These are phyloP conservation scores for Rhynchospora pubera DNA, from an alignment of 176 grass and related monocot species.

Conservation along the genomic window DNA sequence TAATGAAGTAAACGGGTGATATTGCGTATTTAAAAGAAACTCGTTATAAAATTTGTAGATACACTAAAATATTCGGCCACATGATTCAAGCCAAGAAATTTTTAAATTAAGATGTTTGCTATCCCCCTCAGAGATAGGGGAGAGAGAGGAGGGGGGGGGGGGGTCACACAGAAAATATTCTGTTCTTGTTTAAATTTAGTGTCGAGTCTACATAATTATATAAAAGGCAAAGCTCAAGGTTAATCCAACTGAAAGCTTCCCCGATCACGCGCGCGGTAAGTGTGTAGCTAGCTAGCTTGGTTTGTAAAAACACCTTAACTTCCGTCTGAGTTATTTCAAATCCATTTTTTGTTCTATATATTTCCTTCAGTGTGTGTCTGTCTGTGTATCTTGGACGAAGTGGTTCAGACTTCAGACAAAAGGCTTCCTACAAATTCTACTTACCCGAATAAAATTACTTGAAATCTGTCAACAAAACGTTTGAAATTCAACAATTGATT, in stretches of 20 bases:
- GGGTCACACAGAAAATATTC: background rate
- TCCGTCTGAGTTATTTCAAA: background rate
- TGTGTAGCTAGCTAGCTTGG: background rate
- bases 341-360: background rate
- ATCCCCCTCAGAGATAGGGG: background rate
- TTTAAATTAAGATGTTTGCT: background rate
- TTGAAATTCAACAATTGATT: background rate
- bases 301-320: background rate
- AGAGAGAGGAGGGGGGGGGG: background rate
- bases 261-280: background rate
- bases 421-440: background rate
- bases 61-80: too few species aligned
- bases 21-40: background rate
- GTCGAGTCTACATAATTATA: background rate
- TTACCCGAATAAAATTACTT: background rate
- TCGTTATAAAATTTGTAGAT: background rate
- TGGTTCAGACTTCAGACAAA: background rate
- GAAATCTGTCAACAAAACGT: background rate
- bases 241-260: background rate
- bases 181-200: background rate
- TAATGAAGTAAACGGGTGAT: background rate
- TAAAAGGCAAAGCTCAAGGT: background rate
- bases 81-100: background rate
- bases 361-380: background rate
- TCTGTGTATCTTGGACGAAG: background rate